Conservation (phyloP, 306 rosid species). For the Styphnolobium japonicum region DNA sequence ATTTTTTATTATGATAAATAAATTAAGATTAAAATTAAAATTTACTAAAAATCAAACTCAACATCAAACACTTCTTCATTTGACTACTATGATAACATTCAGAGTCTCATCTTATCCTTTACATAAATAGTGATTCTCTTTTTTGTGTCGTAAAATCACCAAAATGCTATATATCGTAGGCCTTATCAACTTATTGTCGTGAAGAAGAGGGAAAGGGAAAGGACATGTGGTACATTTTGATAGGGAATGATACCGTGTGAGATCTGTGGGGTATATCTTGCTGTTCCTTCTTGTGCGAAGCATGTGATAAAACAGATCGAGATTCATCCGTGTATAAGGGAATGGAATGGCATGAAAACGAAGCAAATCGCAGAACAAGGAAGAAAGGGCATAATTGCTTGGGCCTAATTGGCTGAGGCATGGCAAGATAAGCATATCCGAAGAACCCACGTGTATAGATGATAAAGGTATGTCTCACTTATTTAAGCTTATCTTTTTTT, state of each 20-base stretch:
- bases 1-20: too few relatives aligned
- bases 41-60: too few relatives aligned
- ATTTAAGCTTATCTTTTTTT: slow-evolving; percentile 31
- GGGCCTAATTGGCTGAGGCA: neutral
- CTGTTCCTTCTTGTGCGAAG: neutral
- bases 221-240: slow-evolving; percentile 7
- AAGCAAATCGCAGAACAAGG: neutral
- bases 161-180: neutral
- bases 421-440: slow-evolving; percentile 4
- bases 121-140: neutral
- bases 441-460: slow-evolving; percentile 16
- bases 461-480: neutral
- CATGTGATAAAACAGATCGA: neutral
- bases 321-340: neutral
- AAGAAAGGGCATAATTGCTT: slow-evolving; percentile 7
- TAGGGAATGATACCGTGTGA: neutral
- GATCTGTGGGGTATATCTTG: neutral
- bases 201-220: neutral
- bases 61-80: too few relatives aligned
- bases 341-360: neutral
- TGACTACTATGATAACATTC: neutral
- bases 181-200: neutral
- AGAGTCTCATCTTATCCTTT: neutral
- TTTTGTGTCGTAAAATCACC: neutral
- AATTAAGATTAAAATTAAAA: too few relatives aligned